Base-by-base conservation (phyloP, 1,139 yeast species). In the Cylindricascospora bacillispora region DNA sequence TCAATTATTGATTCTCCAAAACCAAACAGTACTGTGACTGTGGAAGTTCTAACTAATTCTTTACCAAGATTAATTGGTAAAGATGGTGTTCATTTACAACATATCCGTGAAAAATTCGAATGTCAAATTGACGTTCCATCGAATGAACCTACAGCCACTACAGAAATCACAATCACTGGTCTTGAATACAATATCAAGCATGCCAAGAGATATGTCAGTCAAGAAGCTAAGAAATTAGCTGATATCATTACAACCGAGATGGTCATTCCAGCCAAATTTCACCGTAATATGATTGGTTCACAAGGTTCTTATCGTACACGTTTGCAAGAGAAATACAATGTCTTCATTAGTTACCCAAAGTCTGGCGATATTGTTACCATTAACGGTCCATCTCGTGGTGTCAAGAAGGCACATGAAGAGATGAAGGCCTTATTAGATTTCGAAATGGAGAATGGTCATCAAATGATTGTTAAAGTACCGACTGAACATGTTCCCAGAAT, bases 371-470 rank as follows among this genome's bases (percentile, higher is more conserved):
- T 77, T 44, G 83, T 89, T 33, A 65, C 74, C 21, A 69, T 92
- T 39, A 76, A 76, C 47, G 99, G 99, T 31, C 93, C 97, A 31
- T 81, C 95, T 13, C 77, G 76, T 57, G 89, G 86, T 42, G 97
- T 82, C 27, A 67, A 73, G 18, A 77, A 79, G 52, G 93, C 94
- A 26, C 74, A 74, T 53, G 89, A 77, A 41, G 99, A 92, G 62
- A 62, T 92, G 50, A 65, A 69, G 47, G 95, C 85, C 37, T 67
- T 92, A 41, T 66, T 81, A 44, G 79, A 79, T 45, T 92, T 78
- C 56, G 97, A 86, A 57, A 76, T 71, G 50, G 95, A 82, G 45
- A 83, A 86, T 51, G 89, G 94, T 16, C 72, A 73, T 58, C 67
- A 70, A 37, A 67, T 73, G 44, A 58, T 62, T 13, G 50, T 89